phyloP scores from a whole-genome alignment of 352 stramenopile genomes.

The Albugo candida region DNA sequence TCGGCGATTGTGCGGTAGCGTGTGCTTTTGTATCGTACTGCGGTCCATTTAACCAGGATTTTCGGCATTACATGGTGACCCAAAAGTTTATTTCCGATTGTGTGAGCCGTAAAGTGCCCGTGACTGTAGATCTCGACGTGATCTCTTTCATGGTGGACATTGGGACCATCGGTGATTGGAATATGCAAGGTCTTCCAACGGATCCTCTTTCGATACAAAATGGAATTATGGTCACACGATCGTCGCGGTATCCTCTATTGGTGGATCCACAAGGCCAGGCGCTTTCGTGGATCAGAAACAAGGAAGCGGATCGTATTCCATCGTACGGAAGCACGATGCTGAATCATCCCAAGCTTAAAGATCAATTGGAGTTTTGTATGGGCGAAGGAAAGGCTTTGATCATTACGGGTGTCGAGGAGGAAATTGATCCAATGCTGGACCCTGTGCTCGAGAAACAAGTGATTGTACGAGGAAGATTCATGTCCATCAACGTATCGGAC shows the following conservation, averaged over 20 bases:
- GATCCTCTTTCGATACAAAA: constrained; percentile 96
- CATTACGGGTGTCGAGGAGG: constrained; percentile 91
- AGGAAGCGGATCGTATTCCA: constrained; percentile 86
- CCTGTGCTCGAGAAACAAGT: constrained; percentile 95
- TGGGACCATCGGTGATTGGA: constrained; percentile 95
- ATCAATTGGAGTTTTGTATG: constrained; percentile 97
- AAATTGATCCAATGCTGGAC: constrained; percentile 98
- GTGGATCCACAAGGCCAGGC: constrained; percentile 96
- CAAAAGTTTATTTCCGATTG: constrained; percentile 93
- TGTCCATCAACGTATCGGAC: constrained; percentile 96
- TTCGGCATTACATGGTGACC: constrained; percentile 91
- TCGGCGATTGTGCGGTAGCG: constrained; percentile 92
- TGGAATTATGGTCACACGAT: constrained; percentile 96
- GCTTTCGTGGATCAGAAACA: constrained; percentile 94
- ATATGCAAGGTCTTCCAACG: constrained; percentile 93
- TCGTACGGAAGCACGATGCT: constrained; percentile 88
- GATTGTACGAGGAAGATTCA: constrained; percentile 88
- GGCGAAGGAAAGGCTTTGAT: constrained; percentile 89
- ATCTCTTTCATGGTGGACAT: constrained; percentile 96
- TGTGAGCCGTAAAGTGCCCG: constrained; percentile 77
- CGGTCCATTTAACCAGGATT: constrained; percentile 96
- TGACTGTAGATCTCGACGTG: constrained; percentile 90
- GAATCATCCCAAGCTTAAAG: constrained; percentile 93
- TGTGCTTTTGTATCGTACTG: constrained; percentile 97
- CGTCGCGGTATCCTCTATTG: constrained; percentile 89